Base-by-base conservation (phyloP, 345 rosid species). In the Dipteronia dyeriana region DNA sequence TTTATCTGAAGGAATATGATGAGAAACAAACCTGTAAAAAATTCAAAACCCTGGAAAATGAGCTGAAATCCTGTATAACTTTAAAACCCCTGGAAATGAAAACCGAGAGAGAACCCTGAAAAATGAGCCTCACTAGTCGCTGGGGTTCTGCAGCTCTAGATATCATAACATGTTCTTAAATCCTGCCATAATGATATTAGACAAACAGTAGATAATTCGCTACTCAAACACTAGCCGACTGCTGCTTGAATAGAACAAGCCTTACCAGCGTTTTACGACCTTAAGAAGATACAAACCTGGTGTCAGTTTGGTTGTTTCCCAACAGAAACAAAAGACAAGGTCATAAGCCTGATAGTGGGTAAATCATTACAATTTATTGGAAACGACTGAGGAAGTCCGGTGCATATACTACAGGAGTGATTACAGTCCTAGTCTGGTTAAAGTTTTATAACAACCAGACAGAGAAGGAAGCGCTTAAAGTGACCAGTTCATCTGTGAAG, bases 401-500 rank as follows among this genome's bases (percentile, higher is more conserved):
- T 39, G 38, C 76, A 59, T 70, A 5, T 23, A 61, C 57, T 63
- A n/a, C n/a, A 22, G 59, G 38, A 17, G 31, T 19, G 0, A 13
- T 14, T 66, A 57, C 5, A 56, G 54, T 57, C n/a, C 31, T 6
- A 0, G 66, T 39, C 25, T 61, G 3, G 17, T 6, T 14, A 34
- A 23, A 49, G 34, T 11, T 72, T 54, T 20, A 22, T 7, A n/a
- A 23, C 49, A 41, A 66, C 66, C 22, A 14, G 19, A 4, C 19
- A 13, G n/a, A 19, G 20, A 51, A 16, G 7, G 7, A 8, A 51
- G 57, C 63, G 75, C 68, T 84, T 80, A 92, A 38, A 90, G 97
- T 25, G 94, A 88, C 95, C 97, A 92, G 81, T 94, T 84, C 79
- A 79, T 86, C 66, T 89, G 89, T 83, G 85, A 89, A 66, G 87